Evolutionary conservation across 345 rosid genomes (phyloP), one percentile per base, ranked within the genome.

Genomic region (Eucalyptus coolabah): DNA sequence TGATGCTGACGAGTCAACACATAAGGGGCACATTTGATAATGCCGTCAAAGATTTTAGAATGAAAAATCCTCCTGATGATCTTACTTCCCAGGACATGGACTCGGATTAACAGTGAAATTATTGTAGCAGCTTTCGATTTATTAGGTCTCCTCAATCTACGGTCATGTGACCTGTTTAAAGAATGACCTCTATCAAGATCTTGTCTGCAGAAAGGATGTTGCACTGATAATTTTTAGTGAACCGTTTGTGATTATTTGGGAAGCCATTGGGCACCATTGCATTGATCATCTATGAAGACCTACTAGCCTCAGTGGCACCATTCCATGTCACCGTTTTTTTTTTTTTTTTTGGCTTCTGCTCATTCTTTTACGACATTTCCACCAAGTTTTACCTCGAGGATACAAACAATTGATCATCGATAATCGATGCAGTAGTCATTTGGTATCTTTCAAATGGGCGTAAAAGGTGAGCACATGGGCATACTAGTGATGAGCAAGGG

Each of bases 1-100:
- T 98, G 90, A 97, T 95, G 97, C 90, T 91, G 60, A 95, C 93
- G 94, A 96, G 97, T 93, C 93, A 91, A 91, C 98, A 96, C 72
- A 96, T 96, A 83, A 93, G 98, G 92, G 92, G 93, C 87, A 94
- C 93, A 72, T 95, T 97, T 24, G 96, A 95, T 86, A 94, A 94
- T 89, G 94, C 94, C 17, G 95, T 97, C 90, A 90, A 69, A 86
- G 94, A 93, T 86, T 92, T 87, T 89, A 94, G 89, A 86, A 87
- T 86, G 50, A 88, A 87, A 51, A 85, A 87, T 24, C 56, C 85
- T 86, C 54, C 88, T 15, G 32, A 83, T 19, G 30, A 24, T 50
- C 53, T 63, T 7, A 30, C 87, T 87, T 37, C 87, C 32, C 21
- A 80, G 87, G 89, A 80, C 9, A 47, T 80, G 91, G 87, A 89